These are phyloP conservation scores for Pyricularia pennisetigena DNA, from an alignment of 2,329 filamentous ascomycete genomes.

Conservation along the genomic window DNA sequence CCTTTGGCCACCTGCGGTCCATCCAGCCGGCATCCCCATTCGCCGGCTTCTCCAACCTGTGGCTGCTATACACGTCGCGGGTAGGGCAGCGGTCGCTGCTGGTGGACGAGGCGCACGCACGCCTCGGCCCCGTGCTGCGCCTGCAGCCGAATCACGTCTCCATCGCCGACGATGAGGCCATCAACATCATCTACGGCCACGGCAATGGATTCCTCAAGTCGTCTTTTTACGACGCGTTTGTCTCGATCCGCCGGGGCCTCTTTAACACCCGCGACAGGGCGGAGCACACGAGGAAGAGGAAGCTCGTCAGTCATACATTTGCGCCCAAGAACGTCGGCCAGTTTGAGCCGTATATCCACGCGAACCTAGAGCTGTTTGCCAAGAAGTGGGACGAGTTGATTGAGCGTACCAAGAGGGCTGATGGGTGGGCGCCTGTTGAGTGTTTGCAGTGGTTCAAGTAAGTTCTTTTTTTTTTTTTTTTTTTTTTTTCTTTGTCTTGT, in stretches of 20 bases:
- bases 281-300: conserved; percentile 82
- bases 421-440: conserved; percentile 54
- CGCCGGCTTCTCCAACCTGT: conserved; percentile 63
- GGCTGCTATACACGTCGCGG: conserved; percentile 61
- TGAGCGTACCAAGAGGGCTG: conserved; percentile 18
- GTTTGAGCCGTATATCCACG: conserved; percentile 83
- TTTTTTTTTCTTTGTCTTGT: neutral
- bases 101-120: conserved; percentile 67
- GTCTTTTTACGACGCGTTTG: conserved; percentile 84
- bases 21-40: conserved; percentile 52
- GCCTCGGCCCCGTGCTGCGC: conserved; percentile 67
- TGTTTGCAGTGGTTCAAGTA: conserved; percentile 70
- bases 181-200: conserved; percentile 68
- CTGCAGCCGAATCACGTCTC: conserved; percentile 80
- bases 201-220: conserved; percentile 67
- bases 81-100: conserved; percentile 52
- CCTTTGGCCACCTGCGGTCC: conserved; percentile 34
- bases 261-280: conserved; percentile 81
- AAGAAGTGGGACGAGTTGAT: conserved; percentile 60
- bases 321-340: conserved; percentile 69
- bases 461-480: conserved; percentile 25
- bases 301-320: conserved; percentile 82
- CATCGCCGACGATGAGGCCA: conserved; percentile 70
- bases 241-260: conserved; percentile 73
- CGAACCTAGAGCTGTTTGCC: conserved; percentile 66